Percentiles rank a stretch among this genome's conserved stretches.
Evolutionary conservation across 1,284 basidiomycete species (phyloP).

Genomic region (Ceratobasidium sp.): DNA sequence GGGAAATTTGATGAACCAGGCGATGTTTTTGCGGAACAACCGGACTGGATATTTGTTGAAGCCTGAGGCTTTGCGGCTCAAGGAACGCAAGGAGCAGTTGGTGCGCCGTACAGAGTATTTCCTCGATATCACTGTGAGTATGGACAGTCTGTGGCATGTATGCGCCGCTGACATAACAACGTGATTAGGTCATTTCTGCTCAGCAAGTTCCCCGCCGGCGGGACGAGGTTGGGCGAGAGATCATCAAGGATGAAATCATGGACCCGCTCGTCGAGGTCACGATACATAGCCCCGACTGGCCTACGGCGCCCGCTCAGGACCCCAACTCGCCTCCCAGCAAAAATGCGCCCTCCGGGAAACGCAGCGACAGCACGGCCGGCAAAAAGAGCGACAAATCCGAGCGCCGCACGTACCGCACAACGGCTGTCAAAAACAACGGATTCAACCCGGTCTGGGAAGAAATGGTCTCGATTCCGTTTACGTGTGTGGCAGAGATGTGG

Average conservation of each 20-base stretch:
- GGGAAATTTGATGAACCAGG: constrained; percentile 89
- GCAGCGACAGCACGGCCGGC: not conserved
- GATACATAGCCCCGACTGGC: constrained; percentile 78
- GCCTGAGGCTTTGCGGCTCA: constrained; percentile 75
- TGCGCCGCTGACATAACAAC: not conserved
- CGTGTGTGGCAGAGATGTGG: constrained; percentile 75
- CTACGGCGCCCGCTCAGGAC: constrained; percentile 35
- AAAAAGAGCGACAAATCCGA: constrained; percentile 2
- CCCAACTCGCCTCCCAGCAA: not conserved
- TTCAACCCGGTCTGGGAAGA: constrained; percentile 92
- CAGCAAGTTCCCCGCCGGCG: constrained; percentile 87
- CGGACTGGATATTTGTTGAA: constrained; percentile 91
- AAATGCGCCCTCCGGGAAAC: not conserved
- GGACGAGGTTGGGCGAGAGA: constrained; percentile 68
- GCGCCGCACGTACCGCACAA: constrained; percentile 57
- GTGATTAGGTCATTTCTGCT: constrained; percentile 79
- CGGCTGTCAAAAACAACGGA: constrained; percentile 78
- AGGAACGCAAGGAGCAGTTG: constrained; percentile 65
- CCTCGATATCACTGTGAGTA: constrained; percentile 67
- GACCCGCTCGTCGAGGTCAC: constrained; percentile 84
- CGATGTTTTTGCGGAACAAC: constrained; percentile 92
- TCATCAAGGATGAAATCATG: constrained; percentile 64
- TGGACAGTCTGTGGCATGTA: not conserved
- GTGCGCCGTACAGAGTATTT: constrained; percentile 63
- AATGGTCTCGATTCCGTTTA: constrained; percentile 70